Evolutionary conservation across 169 alveolate genomes (phyloP).

Genomic region (Blepharisma undulans): DNA sequence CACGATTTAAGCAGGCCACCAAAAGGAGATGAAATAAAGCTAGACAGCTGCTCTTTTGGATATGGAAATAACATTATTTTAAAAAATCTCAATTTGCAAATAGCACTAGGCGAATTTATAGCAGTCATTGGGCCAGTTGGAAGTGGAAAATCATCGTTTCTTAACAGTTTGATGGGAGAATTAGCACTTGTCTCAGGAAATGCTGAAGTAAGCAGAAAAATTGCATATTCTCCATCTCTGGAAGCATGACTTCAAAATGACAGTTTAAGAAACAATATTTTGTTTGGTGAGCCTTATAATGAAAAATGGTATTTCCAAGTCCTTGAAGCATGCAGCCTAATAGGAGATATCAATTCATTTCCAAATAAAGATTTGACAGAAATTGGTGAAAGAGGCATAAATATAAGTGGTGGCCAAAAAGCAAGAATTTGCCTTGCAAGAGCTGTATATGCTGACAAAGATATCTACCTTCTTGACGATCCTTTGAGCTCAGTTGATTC

Average conservation of each 20-base stretch:
- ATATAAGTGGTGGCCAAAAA: conserved; percentile 84
- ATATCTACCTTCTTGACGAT: conserved; percentile 79
- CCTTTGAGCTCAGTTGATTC: conserved; percentile 84
- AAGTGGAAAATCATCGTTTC: conserved; percentile 80
- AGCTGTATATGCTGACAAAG: conserved; percentile 80
- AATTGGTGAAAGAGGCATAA: conserved; percentile 85
- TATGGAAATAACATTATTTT: conserved; percentile 22
- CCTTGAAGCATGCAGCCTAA: conserved; percentile 53
- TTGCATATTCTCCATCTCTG: conserved; percentile 50
- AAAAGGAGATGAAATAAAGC: background rate
- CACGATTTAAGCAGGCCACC: background rate
- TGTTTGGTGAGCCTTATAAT: conserved; percentile 69
- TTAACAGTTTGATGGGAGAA: conserved; percentile 63
- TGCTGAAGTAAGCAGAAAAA: conserved; percentile 51
- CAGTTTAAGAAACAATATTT: conserved; percentile 72
- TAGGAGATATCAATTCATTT: conserved; percentile 60
- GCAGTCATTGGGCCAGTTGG: conserved; percentile 83
- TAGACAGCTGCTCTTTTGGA: background rate
- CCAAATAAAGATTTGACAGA: conserved; percentile 69
- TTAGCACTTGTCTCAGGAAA: conserved; percentile 56
- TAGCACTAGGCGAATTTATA: conserved; percentile 62
- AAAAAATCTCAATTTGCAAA: conserved; percentile 53
- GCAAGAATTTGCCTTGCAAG: conserved; percentile 83
- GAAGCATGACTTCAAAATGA: conserved; percentile 63
- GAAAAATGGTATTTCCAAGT: conserved; percentile 58